Evolutionary conservation across 352 stramenopile species (phyloP).

Genomic region (Phytophthora crassamura): DNA sequence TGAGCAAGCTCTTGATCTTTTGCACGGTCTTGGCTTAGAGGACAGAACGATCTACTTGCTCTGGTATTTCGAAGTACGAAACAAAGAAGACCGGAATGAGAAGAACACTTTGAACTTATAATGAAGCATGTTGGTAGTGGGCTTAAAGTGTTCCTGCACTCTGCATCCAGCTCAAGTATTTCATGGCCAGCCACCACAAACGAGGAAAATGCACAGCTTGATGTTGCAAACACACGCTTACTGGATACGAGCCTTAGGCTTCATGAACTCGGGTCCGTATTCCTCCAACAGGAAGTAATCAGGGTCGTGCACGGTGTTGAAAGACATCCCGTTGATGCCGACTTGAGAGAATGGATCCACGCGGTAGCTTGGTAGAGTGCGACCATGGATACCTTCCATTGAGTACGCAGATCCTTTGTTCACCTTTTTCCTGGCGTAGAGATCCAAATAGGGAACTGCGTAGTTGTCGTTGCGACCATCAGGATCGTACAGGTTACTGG

Average conservation of each 20-base stretch:
- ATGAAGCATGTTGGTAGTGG: too few species aligned
- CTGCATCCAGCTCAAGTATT: too few species aligned
- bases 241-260: constrained; percentile 13
- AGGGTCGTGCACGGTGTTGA: constrained; percentile 37
- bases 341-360: constrained; percentile 24
- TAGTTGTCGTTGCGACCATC: constrained; percentile 4
- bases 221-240: too few species aligned
- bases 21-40: too few species aligned
- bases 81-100: too few species aligned
- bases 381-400: constrained; percentile 29
- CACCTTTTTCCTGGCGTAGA: constrained; percentile 29
- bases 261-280: constrained; percentile 38
- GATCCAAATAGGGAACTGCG: constrained; percentile 36
- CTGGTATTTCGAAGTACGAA: too few species aligned
- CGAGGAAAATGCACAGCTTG: too few species aligned
- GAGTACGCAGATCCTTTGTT: background rate
- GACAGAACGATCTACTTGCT: too few species aligned
- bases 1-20: too few species aligned
- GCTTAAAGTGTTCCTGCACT: too few species aligned
- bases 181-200: too few species aligned
- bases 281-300: constrained; percentile 32
- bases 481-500: constrained; percentile 36
- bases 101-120: too few species aligned
- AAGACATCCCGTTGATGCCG: constrained; percentile 27
- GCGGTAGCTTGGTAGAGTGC: constrained; percentile 8